Evolutionary conservation across 495 filamentous ascomycete species (phyloP).

Genomic region (Ramalina peruviana): DNA sequence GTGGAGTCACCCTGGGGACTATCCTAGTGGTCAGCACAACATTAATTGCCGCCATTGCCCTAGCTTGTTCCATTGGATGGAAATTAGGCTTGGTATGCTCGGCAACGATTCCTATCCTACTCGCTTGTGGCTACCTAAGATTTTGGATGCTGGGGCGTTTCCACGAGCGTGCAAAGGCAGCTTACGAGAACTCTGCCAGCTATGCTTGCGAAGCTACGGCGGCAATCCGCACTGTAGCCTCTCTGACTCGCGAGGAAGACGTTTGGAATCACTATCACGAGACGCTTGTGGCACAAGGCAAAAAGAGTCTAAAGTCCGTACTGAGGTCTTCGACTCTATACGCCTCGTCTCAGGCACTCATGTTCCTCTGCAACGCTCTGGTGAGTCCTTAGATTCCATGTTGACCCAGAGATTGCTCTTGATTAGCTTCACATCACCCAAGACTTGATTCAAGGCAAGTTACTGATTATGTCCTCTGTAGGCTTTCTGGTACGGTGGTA

Average conservation of each 20-base stretch:
- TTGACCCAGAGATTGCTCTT: no score
- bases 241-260: slow-evolving; percentile 68
- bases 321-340: slow-evolving; percentile 59
- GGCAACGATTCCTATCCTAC: slow-evolving; percentile 60
- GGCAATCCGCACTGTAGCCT: slow-evolving; percentile 87
- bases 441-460: no score
- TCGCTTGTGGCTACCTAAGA: slow-evolving; percentile 73
- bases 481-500: slow-evolving; percentile 88
- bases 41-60: slow-evolving; percentile 48
- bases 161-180: slow-evolving; percentile 52
- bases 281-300: slow-evolving; percentile 49
- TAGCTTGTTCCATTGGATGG: slow-evolving; percentile 68
- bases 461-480: no score
- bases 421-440: no score
- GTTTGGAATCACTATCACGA: slow-evolving; percentile 60
- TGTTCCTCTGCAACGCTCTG: slow-evolving; percentile 74
- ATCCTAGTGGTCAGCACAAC: slow-evolving; percentile 65
- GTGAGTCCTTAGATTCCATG: no score
- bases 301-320: slow-evolving; percentile 48
- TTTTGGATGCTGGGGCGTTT: slow-evolving; percentile 71
- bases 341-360: slow-evolving; percentile 61
- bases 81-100: slow-evolving; percentile 80
- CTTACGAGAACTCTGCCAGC: slow-evolving; percentile 60
- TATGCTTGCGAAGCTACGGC: slow-evolving; percentile 86
- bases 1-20: slow-evolving; percentile 67